Evolutionary conservation across 1,284 basidiomycete genomes (phyloP).

Genomic region (Wolfiporia cocos): DNA sequence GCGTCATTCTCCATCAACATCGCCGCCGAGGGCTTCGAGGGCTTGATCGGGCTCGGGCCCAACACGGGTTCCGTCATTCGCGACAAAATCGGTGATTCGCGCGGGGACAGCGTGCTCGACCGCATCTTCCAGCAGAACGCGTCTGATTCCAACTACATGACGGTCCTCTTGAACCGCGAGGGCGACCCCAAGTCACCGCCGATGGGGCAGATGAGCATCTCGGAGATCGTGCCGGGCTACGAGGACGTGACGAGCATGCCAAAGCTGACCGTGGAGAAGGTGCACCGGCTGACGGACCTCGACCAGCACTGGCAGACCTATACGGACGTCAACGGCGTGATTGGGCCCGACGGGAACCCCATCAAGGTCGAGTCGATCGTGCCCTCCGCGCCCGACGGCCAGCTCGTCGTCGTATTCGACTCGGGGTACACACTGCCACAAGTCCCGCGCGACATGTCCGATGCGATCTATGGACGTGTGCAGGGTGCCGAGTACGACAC

Average conservation of each 20-base stretch:
- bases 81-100: constrained; percentile 42
- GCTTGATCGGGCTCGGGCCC: constrained; percentile 70
- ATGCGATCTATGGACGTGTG: constrained; percentile 76
- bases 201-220: constrained; percentile 54
- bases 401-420: constrained; percentile 66
- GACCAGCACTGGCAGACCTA: constrained; percentile 78
- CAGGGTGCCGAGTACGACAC: constrained; percentile 65
- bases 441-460: constrained; percentile 67
- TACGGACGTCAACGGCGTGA: constrained; percentile 56
- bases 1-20: constrained; percentile 63
- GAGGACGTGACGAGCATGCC: constrained; percentile 57
- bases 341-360: constrained; percentile 65
- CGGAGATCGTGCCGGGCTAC: constrained; percentile 48
- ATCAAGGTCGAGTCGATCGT: constrained; percentile 62
- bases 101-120: constrained; percentile 52
- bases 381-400: constrained; percentile 32
- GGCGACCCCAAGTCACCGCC: constrained; percentile 37
- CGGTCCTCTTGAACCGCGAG: constrained; percentile 58
- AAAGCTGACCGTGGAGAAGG: constrained; percentile 60
- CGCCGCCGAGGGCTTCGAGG: constrained; percentile 55
- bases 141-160: constrained; percentile 55
- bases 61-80: constrained; percentile 63
- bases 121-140: constrained; percentile 55
- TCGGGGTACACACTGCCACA: constrained; percentile 67
- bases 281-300: constrained; percentile 42